phyloP scores from a whole-genome alignment of 306 rosid species.

The Prunus padus region DNA sequence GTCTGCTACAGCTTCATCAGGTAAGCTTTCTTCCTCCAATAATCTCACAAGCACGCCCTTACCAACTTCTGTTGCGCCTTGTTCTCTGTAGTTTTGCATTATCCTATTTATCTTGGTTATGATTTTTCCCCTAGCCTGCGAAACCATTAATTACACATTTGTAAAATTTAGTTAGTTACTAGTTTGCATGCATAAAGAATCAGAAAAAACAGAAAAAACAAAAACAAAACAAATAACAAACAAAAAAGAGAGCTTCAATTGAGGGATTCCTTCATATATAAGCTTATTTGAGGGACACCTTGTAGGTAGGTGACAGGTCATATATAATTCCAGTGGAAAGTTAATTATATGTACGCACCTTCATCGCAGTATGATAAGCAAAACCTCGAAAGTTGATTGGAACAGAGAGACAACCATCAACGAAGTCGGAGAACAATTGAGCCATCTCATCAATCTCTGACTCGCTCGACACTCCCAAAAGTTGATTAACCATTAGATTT shows the following conservation, averaged over 20 bases:
- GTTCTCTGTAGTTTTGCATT: conserved; percentile 49
- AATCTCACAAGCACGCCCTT: conserved; percentile 72
- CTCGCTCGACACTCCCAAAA: conserved; percentile 72
- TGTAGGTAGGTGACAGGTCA: no score
- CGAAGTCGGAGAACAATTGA: conserved; percentile 78
- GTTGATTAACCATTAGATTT: conserved; percentile 84
- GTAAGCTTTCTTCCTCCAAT: conserved; percentile 70
- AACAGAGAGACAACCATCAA: conserved; percentile 83
- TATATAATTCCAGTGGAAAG: no score
- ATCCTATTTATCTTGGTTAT: conserved; percentile 65
- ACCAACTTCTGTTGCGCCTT: conserved; percentile 34
- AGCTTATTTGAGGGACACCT: no score
- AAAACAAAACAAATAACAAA: no score
- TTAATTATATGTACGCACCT: conserved; percentile 39
- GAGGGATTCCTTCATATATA: no score
- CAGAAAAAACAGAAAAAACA: not conserved
- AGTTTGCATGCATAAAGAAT: no score
- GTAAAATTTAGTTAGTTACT: no score
- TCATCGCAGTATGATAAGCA: conserved; percentile 82
- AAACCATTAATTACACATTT: not conserved
- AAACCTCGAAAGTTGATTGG: conserved; percentile 67
- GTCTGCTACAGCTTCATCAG: conserved; percentile 72
- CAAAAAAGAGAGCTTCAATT: not conserved
- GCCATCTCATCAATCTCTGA: conserved; percentile 76
- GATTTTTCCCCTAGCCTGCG: conserved; percentile 81